Percentiles rank a stretch among this genome's conserved stretches.
Conservation (phyloP, 495 filamentous ascomycete species). For the Umbilicaria muhlenbergii region DNA sequence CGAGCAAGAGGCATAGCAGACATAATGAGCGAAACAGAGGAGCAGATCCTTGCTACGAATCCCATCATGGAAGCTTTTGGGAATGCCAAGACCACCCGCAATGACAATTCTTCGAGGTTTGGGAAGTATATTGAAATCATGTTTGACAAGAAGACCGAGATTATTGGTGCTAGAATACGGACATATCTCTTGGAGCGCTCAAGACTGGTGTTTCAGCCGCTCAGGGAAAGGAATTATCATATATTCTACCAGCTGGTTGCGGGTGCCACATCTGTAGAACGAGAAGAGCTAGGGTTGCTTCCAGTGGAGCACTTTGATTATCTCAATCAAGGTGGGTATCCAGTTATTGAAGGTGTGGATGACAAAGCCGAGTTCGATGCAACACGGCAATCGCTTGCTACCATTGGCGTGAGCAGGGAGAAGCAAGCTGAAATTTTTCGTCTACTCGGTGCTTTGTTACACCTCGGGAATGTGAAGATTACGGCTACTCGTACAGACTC, state of each 20-base stretch:
- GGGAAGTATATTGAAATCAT: constrained; percentile 99
- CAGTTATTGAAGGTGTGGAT: constrained; percentile 86
- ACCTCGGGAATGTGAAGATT: constrained; percentile 94
- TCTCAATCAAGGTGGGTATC: constrained; percentile 85
- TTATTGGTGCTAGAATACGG: constrained; percentile 92
- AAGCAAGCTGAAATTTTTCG: constrained; percentile 80
- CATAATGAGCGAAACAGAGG: constrained; percentile 93
- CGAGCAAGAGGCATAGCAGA: constrained; percentile 66
- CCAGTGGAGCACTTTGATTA: constrained; percentile 88
- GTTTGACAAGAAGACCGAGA: constrained; percentile 91
- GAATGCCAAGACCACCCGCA: constrained; percentile 96
- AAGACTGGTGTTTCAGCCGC: constrained; percentile 91
- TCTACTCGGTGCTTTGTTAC: constrained; percentile 78
- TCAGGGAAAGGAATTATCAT: constrained; percentile 97
- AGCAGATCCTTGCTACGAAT: constrained; percentile 95
- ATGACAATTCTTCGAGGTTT: constrained; percentile 98
- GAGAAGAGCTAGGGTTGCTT: constrained; percentile 56
- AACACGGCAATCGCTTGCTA: constrained; percentile 69
- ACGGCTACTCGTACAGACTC: constrained; percentile 79
- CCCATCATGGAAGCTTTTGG: constrained; percentile 99
- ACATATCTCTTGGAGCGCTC: constrained; percentile 94
- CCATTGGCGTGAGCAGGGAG: constrained; percentile 64
- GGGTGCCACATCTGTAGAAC: constrained; percentile 77
- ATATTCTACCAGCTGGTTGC: constrained; percentile 97
- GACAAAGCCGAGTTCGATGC: constrained; percentile 87